phyloP scores from a whole-genome alignment of 2,329 filamentous ascomycete genomes.

The Colletotrichum aenigma region DNA sequence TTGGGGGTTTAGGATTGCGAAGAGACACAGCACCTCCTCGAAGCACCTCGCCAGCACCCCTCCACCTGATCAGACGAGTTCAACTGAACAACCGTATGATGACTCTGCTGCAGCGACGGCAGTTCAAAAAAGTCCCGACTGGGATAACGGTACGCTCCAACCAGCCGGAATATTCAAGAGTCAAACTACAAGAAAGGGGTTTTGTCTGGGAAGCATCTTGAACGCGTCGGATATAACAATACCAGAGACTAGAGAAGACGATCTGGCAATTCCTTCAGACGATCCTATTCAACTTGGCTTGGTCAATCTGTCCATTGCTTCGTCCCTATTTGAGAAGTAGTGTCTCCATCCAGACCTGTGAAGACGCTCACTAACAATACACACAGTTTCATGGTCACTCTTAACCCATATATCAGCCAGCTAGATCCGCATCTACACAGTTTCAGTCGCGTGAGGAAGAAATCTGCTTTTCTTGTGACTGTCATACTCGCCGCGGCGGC shows the following conservation, averaged over 20 bases:
- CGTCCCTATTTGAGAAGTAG: slow-evolving; percentile 8
- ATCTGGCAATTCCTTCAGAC: not conserved
- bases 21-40: not conserved
- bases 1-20: not conserved
- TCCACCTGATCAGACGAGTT: not conserved
- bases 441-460: slow-evolving; percentile 35
- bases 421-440: slow-evolving; percentile 42
- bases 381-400: slow-evolving; percentile 34
- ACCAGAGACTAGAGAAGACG: not conserved
- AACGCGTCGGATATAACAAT: slow-evolving; percentile 8
- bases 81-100: not conserved
- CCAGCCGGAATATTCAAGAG: slow-evolving; percentile 36
- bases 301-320: not conserved
- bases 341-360: not conserved
- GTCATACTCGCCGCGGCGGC: slow-evolving; percentile 36
- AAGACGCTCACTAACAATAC: not conserved
- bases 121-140: not conserved
- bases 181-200: slow-evolving; percentile 35
- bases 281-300: not conserved
- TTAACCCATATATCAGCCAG: slow-evolving; percentile 45
- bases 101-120: not conserved
- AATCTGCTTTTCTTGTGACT: slow-evolving; percentile 40
- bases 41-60: not conserved
- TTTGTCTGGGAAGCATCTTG: slow-evolving; percentile 36
- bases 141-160: slow-evolving; percentile 28